Evolutionary conservation across 768 basidiomycete species (phyloP).

Genomic region (Crassisporium funariophilum): DNA sequence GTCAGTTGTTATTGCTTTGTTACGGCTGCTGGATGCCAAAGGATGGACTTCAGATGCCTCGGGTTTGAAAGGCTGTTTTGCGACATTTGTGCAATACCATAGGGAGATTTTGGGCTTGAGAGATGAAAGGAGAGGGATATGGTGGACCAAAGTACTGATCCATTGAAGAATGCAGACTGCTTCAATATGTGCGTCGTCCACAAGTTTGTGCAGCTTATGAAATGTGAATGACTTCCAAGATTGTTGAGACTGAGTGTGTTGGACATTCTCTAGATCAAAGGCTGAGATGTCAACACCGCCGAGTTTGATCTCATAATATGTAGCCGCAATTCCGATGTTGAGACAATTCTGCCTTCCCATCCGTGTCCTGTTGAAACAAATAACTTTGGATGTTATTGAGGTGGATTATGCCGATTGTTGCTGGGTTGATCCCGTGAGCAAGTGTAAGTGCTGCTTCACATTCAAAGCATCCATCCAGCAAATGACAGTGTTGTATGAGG

Average conservation of each 20-base stretch:
- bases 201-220: slow-evolving; percentile 20
- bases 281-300: slow-evolving; percentile 14
- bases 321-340: slow-evolving; percentile 27
- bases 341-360: neutral
- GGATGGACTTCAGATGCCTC: slow-evolving; percentile 24
- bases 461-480: neutral
- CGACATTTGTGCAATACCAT: slow-evolving; percentile 24
- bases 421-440: neutral
- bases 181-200: slow-evolving; percentile 28
- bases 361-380: neutral
- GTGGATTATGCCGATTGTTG: neutral
- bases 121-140: slow-evolving; percentile 25
- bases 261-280: slow-evolving; percentile 23
- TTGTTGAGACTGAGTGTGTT: slow-evolving; percentile 1
- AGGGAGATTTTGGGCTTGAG: slow-evolving; percentile 20
- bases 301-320: slow-evolving; percentile 17
- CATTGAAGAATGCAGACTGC: slow-evolving; percentile 29
- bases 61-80: slow-evolving; percentile 9
- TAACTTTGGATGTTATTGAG: slow-evolving; percentile 4
- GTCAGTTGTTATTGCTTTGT: slow-evolving; percentile 29
- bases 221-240: slow-evolving; percentile 19
- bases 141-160: slow-evolving; percentile 23
- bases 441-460: neutral
- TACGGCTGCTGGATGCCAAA: slow-evolving; percentile 28
- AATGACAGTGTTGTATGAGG: neutral